Base-by-base conservation (phyloP, 345 rosid genomes). In the Clausena lansium region DNA sequence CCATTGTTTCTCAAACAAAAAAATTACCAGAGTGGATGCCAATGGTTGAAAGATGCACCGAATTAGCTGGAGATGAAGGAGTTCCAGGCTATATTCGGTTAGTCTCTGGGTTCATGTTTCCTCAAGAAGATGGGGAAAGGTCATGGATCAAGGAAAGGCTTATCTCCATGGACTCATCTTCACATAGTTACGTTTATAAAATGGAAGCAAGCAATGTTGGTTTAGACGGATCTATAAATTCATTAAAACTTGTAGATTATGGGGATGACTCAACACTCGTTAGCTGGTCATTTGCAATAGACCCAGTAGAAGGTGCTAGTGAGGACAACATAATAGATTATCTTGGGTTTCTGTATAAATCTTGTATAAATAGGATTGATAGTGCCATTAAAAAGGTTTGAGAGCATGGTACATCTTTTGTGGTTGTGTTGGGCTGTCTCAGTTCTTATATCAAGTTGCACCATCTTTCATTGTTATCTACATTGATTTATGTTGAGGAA, bases 111-210 rank as follows among this genome's bases (percentile, higher is more conserved):
- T 91, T 88, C 87, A 88, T 86, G 91, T 86, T 86, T 79, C 88
- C 89, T 70, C 90, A 83, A 71, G 74, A 82, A 9, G 87, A 88
- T 25, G 87, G 89, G 50, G 87, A 86, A 66, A 81, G 91, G 77
- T 89, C 91, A 13, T 84, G 93, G 91, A 88, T 88, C 78, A 88
- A 87, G 74, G 90, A 88, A 81, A 88, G 80, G 78, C 75, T 88
- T 68, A 83, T 84, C 60, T 86, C 84, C n/a, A 84, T 88, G 77
- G 88, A 91, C 69, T 36, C 79, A 1, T 63, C 69, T 38, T 66
- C 83, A n/a, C 75, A 75, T 54, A 69, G 30, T 76, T 89, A 88
- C 50, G 85, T 69, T 41, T 87, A 87, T 77, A 75, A 63, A 80
- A 81, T 82, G 91, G 89, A 88, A 69, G 87, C 90, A 68, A 85